Evolutionary conservation across 805 yeast species (phyloP), one percentile per base, ranked within the genome.

Genomic region (Hanseniaspora jakobsenii): DNA sequence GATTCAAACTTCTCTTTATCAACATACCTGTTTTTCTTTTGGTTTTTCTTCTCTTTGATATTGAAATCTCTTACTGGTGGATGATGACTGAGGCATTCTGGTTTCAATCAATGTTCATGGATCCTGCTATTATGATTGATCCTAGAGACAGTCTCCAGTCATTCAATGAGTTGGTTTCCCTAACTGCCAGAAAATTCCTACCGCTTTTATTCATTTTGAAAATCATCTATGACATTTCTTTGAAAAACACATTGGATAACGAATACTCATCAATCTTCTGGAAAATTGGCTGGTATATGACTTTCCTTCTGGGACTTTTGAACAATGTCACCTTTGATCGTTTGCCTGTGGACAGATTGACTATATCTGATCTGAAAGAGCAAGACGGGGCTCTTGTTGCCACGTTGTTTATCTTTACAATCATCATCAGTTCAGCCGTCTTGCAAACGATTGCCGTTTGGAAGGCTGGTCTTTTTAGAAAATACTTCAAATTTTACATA

Each of bases 261-360:
- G 52, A 57, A 23, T 55, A 60, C 0, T 66, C 72, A 0, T 65
- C 69, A 0, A n/a, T 66, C n/a, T 24, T 7, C 27, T 54, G 61
- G 4, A 69, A 65, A 44, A 34, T 58, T 1, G 16, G 58, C 0
- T 87, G 94, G 91, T 81, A 81, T 50, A 81, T 87, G 0, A 66
- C 79, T 2, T 81, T 81, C 55, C 84, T 94, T 93, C 53, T 82
- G 2, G 95, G 95, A 1, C 69, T 82, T 27, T 67, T 86, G 54
- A 86, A 87, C 59, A 87, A 85, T 60, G 70, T 83, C 53, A 84
- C 94, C 0, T 85, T 89, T 62, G 97, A 86, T 56, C 65, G 87
- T 49, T 62, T 89, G 9, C 95, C 96, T 0, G 78, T 87, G 9
- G 97, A 89, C 57, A 66, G 98, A 45, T 65, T 89, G 34, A 82